Percentiles rank a stretch among this genome's conserved stretches.
phyloP scores from a whole-genome alignment of 176 grass and related monocot species.

The Ensete ventricosum region DNA sequence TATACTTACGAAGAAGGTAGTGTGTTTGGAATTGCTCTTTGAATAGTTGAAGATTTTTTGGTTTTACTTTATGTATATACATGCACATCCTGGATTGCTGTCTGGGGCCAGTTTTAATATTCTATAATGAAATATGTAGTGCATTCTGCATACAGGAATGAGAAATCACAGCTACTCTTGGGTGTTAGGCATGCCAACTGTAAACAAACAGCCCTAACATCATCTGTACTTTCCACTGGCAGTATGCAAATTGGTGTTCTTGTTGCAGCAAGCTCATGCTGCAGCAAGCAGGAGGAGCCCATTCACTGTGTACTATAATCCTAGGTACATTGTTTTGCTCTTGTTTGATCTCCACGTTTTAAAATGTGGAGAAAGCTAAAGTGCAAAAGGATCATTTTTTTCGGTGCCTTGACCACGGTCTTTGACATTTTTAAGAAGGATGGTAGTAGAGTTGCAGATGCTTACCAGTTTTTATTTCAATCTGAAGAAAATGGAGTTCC shows the following conservation, averaged over 20 bases:
- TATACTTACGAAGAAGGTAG: too few species aligned
- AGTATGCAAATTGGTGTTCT: conserved; percentile 97
- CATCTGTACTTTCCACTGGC: conserved; percentile 83
- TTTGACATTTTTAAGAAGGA: conserved; percentile 54
- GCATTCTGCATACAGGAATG: conserved; percentile 44
- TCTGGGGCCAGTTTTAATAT: neutral
- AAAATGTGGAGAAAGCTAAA: conserved; percentile 44
- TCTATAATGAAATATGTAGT: neutral
- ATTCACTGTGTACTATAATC: conserved; percentile 28
- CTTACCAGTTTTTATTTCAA: conserved; percentile 52
- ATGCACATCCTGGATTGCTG: neutral
- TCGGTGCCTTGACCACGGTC: conserved; percentile 47
- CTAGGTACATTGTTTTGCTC: conserved; percentile 56
- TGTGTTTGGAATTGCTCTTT: too few species aligned
- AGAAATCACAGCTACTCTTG: conserved; percentile 87
- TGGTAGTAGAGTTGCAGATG: conserved; percentile 58
- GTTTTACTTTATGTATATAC: neutral
- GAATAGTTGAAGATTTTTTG: neutral
- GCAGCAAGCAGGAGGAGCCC: conserved; percentile 33
- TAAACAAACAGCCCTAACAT: conserved; percentile 52
- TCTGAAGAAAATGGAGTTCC: conserved; percentile 44
- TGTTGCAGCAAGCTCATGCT: conserved; percentile 42
- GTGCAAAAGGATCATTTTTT: conserved; percentile 30
- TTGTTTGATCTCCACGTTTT: conserved; percentile 18
- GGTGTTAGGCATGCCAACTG: conserved; percentile 61